Base-by-base conservation (phyloP, 164 flowering plant genomes). In the Nelumbo lutea region DNA sequence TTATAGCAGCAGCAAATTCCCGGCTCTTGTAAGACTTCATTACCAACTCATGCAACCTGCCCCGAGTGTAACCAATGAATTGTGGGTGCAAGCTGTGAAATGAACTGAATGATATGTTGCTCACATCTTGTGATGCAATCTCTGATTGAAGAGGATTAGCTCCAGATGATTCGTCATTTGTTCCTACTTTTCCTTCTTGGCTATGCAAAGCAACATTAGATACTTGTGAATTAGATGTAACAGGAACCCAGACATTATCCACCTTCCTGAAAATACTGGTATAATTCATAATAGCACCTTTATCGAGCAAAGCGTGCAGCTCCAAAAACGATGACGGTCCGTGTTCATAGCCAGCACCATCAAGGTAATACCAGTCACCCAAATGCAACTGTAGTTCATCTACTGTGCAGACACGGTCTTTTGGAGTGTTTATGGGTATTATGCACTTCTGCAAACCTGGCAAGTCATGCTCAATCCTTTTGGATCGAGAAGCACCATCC, bases 11-110 rank as follows among this genome's bases (percentile, higher is more conserved):
- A 69, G 97, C 91, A 81, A 95, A 89, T 77, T 92, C 98, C 65
- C 99, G 77, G 65, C 90, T 92, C 81, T 84, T 92, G 77, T 82
- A 92, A n/a, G 94, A 87, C 79, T 86, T 92, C 99, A 96, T 96
- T 42, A 96, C 98, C 81, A 96, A 75, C 71, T 90, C 97, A 78
- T 96, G 99, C 41, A 96, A 87, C 80, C 85, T 96, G 41, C 95
- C 98, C 58, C 91, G 86, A 13, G 90, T 88, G 73, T 83, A 91
- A 14, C 97, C 98, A 77, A 96, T 80, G 69, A 89, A 96, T 69
- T 96, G 99, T 14, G 99, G 99, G 75, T 96, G 90, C 71, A 80
- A 66, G 70, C 69, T 73, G 73, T 93, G 89, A 69, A 91, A 93
- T 2, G 77, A 76, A 71, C 77, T 78, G 41, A 81, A 64, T 46